These are phyloP conservation scores for Phytophthora pinifolia DNA, from an alignment of 352 stramenopile species.

Conservation along the genomic window DNA sequence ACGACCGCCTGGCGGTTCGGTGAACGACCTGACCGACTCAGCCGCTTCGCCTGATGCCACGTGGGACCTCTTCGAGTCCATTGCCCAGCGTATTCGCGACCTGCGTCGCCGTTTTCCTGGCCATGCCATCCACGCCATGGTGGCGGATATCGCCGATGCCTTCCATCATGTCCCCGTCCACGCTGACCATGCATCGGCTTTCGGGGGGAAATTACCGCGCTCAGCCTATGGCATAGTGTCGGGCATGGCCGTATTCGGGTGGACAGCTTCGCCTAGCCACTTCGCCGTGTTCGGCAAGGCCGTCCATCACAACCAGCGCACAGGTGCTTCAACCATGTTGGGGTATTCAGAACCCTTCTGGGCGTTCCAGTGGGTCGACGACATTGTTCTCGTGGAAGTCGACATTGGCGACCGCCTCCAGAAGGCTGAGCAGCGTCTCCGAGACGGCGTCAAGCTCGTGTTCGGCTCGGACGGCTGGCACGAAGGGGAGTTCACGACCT, in stretches of 20 bases:
- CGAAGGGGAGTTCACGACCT: slow-evolving; percentile 7
- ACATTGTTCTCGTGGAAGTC: slow-evolving; percentile 1
- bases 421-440: not conserved
- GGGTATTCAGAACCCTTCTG: too few relatives aligned
- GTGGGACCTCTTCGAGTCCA: not conserved
- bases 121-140: not conserved
- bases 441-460: slow-evolving; percentile 7
- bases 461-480: slow-evolving; percentile 9
- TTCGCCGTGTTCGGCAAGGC: slow-evolving; percentile 7
- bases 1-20: not conserved
- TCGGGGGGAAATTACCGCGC: not conserved
- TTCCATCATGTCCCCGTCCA: slow-evolving; percentile 4
- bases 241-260: slow-evolving; percentile 2
- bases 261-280: slow-evolving; percentile 3
- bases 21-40: slow-evolving; percentile 3
- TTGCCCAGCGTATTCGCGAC: not conserved
- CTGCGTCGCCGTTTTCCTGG: not conserved
- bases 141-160: slow-evolving; percentile 7
- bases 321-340: not conserved
- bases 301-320: not conserved
- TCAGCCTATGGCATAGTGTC: not conserved
- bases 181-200: too few relatives aligned
- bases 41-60: not conserved
- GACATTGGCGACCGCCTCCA: slow-evolving; percentile 2
- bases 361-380: not conserved